A percentile compares a stretch with the other conserved stretches of the same genome.
These are phyloP conservation scores for Posidonia australis DNA, from an alignment of 106 monocot genomes.

Conservation along the genomic window DNA sequence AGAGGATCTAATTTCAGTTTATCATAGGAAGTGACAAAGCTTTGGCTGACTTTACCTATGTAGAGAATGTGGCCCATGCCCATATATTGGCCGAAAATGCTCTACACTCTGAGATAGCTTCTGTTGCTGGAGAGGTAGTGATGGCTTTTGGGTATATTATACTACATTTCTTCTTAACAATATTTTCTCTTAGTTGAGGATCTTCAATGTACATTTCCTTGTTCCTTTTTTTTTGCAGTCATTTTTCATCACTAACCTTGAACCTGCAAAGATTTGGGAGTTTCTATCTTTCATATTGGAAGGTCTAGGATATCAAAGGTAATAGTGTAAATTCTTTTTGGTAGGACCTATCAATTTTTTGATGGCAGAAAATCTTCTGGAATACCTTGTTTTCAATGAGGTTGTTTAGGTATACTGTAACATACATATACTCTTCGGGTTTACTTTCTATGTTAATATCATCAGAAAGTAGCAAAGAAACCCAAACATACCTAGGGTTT, in stretches of 20 bases:
- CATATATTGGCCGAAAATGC: slow-evolving; percentile 61
- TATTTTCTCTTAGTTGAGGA: background rate
- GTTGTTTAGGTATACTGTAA: too few relatives aligned
- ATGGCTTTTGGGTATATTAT: background rate
- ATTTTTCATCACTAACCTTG: slow-evolving; percentile 77
- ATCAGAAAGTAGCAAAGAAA: too few relatives aligned
- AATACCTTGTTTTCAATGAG: too few relatives aligned
- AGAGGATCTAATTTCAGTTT: slow-evolving; percentile 35
- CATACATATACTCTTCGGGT: too few relatives aligned
- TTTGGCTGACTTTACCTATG: slow-evolving; percentile 72
- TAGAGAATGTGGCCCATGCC: slow-evolving; percentile 87
- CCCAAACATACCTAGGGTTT: too few relatives aligned
- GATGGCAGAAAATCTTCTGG: too few relatives aligned
- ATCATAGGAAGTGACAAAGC: slow-evolving; percentile 60
- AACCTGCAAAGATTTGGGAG: slow-evolving; percentile 52
- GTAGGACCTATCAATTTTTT: too few relatives aligned
- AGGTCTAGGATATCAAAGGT: slow-evolving; percentile 89
- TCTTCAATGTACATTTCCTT: background rate
- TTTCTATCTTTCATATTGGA: slow-evolving; percentile 56
- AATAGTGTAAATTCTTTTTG: background rate
- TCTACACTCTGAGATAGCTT: slow-evolving; percentile 30
- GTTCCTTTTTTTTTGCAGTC: slow-evolving; percentile 38
- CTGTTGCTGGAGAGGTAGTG: slow-evolving; percentile 72
- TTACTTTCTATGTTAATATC: too few relatives aligned
- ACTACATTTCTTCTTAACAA: background rate